phyloP scores from a whole-genome alignment of 108 stramenopile species.

The Pseudonitzschia pungens region DNA sequence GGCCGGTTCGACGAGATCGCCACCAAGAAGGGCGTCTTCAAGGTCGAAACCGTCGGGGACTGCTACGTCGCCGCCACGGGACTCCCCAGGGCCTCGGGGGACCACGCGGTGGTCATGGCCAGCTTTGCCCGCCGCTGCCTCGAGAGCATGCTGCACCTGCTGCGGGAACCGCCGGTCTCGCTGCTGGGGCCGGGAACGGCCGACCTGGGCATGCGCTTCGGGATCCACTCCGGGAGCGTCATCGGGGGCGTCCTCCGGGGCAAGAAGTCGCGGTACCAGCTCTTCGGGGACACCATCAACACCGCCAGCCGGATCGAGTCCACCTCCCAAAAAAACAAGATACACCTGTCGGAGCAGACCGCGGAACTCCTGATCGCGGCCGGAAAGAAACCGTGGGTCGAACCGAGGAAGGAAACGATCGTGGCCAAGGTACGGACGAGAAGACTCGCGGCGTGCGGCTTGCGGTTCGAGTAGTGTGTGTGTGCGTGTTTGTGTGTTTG shows the following conservation, averaged over 20 bases:
- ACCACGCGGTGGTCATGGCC: slow-evolving; percentile 56
- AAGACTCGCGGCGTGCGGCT: not conserved
- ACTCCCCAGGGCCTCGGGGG: slow-evolving; percentile 38
- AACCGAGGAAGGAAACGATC: slow-evolving; percentile 17
- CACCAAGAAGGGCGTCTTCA: slow-evolving; percentile 40
- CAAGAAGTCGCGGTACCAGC: slow-evolving; percentile 33
- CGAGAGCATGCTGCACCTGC: slow-evolving; percentile 14
- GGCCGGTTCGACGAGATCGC: slow-evolving; percentile 45
- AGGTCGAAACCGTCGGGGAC: slow-evolving; percentile 64
- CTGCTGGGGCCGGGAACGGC: slow-evolving; percentile 19
- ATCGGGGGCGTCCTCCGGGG: slow-evolving; percentile 28
- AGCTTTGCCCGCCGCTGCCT: slow-evolving; percentile 46
- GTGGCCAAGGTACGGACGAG: slow-evolving; percentile 4
- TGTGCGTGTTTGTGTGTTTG: not conserved
- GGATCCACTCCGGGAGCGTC: slow-evolving; percentile 28
- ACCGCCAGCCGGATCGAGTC: slow-evolving; percentile 64
- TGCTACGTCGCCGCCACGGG: slow-evolving; percentile 56
- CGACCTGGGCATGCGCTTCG: slow-evolving; percentile 19
- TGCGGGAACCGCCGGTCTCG: not conserved
- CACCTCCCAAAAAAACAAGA: slow-evolving; percentile 36
- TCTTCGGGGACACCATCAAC: slow-evolving; percentile 63
- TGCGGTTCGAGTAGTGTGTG: not conserved
- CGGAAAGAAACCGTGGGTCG: slow-evolving; percentile 26
- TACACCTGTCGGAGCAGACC: slow-evolving; percentile 57
- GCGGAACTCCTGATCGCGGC: slow-evolving; percentile 39